Percentiles rank a stretch among this genome's conserved stretches.
phyloP scores from a whole-genome alignment of 1,284 basidiomycete genomes.

The Apiotrichum brassicae region DNA sequence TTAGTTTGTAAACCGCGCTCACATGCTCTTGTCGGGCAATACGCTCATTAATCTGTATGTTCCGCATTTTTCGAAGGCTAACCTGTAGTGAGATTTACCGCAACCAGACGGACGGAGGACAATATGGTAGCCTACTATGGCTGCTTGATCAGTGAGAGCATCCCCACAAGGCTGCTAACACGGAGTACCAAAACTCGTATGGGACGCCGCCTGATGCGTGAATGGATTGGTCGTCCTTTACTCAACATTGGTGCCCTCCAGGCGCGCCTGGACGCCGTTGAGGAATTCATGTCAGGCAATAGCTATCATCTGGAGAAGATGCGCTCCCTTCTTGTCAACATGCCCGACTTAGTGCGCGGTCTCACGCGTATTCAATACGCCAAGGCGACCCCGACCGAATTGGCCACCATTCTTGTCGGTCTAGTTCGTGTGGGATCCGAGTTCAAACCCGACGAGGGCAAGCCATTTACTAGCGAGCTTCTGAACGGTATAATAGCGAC shows the following conservation, averaged over 20 bases:
- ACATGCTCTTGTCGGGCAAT: constrained; percentile 85
- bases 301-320: constrained; percentile 55
- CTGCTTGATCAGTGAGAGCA: constrained; percentile 22
- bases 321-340: constrained; percentile 61
- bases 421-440: constrained; percentile 67
- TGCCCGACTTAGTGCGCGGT: constrained; percentile 86
- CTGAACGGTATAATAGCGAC: constrained; percentile 66
- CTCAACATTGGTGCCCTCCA: constrained; percentile 63
- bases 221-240: constrained; percentile 82
- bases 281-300: constrained; percentile 64
- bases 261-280: constrained; percentile 73
- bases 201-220: constrained; percentile 72
- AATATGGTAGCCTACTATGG: constrained; percentile 74
- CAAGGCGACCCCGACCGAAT: constrained; percentile 78
- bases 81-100: constrained; percentile 68
- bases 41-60: constrained; percentile 73
- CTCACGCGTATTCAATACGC: constrained; percentile 84
- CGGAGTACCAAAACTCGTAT: constrained; percentile 69
- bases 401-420: constrained; percentile 67
- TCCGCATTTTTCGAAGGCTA: constrained; percentile 7
- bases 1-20: constrained; percentile 65
- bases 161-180: neutral
- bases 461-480: constrained; percentile 59
- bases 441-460: constrained; percentile 55
- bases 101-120: constrained; percentile 73